A percentile compares a stretch with the other conserved stretches of the same genome.
These are phyloP conservation scores for Paecilomyces dactylethromorphus DNA, from an alignment of 2,329 filamentous ascomycete genomes.

Conservation along the genomic window DNA sequence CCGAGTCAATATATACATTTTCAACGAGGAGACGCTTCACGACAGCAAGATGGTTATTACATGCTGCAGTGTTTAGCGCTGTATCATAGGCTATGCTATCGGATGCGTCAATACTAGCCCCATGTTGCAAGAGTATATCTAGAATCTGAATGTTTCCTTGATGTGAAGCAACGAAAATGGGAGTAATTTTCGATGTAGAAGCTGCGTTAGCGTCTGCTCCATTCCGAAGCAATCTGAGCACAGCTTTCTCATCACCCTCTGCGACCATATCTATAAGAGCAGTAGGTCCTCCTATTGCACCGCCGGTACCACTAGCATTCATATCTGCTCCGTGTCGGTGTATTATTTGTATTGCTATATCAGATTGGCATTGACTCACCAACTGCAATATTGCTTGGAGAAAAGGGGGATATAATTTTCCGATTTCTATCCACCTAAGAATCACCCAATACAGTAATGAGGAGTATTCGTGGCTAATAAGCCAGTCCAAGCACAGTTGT, in stretches of 20 bases:
- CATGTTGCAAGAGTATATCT: slow-evolving; percentile 3
- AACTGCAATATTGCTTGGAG: slow-evolving; percentile 6
- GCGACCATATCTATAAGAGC: slow-evolving; percentile 8
- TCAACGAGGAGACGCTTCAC: slow-evolving; percentile 1
- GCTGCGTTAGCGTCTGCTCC: slow-evolving; percentile 12
- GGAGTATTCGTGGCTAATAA: slow-evolving; percentile 1
- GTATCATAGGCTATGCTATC: not conserved
- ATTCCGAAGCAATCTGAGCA: slow-evolving; percentile 9
- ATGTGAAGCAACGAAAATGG: slow-evolving; percentile 9
- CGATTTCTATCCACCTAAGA: slow-evolving; percentile 10
- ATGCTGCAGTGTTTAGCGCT: slow-evolving; percentile 5
- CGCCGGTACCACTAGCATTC: slow-evolving; percentile 7
- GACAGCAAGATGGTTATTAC: not conserved
- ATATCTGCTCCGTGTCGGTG: slow-evolving; percentile 11
- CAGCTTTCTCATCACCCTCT: slow-evolving; percentile 2
- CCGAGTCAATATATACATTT: slow-evolving; percentile 2
- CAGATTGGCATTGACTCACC: slow-evolving; percentile 8
- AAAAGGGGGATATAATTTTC: slow-evolving; percentile 1
- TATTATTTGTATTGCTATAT: slow-evolving; percentile 10
- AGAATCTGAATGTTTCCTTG: slow-evolving; percentile 6
- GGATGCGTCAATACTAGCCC: slow-evolving; percentile 2
- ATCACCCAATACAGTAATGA: slow-evolving; percentile 14
- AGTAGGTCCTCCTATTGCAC: slow-evolving; percentile 1
- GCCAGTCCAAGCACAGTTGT: slow-evolving; percentile 9
- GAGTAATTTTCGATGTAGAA: not conserved